phyloP scores from a whole-genome alignment of 2,329 filamentous ascomycete genomes.

The Neocatenulostroma microsporum region DNA sequence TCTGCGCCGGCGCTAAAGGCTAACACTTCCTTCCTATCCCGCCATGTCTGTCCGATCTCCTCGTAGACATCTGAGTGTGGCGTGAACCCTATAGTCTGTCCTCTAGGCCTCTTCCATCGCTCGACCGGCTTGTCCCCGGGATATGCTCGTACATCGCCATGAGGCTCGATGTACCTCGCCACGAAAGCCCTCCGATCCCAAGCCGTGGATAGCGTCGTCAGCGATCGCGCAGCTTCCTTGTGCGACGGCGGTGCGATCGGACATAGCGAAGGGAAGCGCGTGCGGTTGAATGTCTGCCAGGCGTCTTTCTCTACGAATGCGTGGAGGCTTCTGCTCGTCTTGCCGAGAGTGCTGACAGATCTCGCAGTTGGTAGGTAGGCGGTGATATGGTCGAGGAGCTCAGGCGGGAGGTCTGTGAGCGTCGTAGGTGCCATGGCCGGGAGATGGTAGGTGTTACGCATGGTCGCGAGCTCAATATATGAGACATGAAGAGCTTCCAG shows the following conservation, averaged over 20 bases:
- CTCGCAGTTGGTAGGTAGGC: slow-evolving; percentile 39
- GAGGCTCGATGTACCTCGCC: slow-evolving; percentile 45
- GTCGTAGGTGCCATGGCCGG: slow-evolving; percentile 15
- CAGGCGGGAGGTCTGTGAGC: slow-evolving; percentile 31
- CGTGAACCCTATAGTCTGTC: slow-evolving; percentile 52
- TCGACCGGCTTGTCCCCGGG: slow-evolving; percentile 20
- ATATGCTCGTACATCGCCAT: slow-evolving; percentile 28
- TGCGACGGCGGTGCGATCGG: slow-evolving; percentile 29
- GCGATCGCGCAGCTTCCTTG: slow-evolving; percentile 44
- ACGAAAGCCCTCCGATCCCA: slow-evolving; percentile 51
- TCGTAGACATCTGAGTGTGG: slow-evolving; percentile 34
- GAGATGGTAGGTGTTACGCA: too few species aligned
- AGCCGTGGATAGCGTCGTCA: slow-evolving; percentile 51
- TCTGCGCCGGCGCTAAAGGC: slow-evolving; percentile 55
- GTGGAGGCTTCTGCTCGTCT: slow-evolving; percentile 40
- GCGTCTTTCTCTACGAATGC: slow-evolving; percentile 38
- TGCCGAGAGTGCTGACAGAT: slow-evolving; percentile 38
- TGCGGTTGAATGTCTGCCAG: slow-evolving; percentile 43
- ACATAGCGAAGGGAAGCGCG: slow-evolving; percentile 39
- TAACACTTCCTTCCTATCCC: slow-evolving; percentile 47
- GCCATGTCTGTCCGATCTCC: slow-evolving; percentile 32
- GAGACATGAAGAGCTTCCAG: too few species aligned
- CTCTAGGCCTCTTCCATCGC: slow-evolving; percentile 36
- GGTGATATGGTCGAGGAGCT: slow-evolving; percentile 32
- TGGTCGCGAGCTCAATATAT: too few species aligned